Conservation (phyloP, 2,329 filamentous ascomycete species). For the Fusarium luffae region DNA sequence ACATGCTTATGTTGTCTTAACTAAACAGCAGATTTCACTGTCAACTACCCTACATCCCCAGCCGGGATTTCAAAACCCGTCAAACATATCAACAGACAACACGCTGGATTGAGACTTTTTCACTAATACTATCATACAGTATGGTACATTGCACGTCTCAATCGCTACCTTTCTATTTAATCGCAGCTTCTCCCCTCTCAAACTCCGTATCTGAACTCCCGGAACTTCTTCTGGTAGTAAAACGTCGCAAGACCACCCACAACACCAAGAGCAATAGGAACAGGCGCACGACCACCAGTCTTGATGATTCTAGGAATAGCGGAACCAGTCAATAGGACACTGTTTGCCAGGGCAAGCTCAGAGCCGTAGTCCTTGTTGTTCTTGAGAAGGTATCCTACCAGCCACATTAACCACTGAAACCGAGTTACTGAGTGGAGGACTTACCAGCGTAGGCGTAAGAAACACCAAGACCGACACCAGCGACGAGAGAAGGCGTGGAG, state of each 20-base stretch:
- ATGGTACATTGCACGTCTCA: too few species aligned
- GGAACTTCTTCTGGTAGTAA: slow-evolving; percentile 57
- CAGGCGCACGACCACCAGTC: slow-evolving; percentile 52
- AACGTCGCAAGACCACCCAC: slow-evolving; percentile 52
- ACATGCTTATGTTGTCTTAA: too few species aligned
- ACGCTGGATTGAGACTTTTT: background rate
- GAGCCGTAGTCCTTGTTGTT: slow-evolving; percentile 56
- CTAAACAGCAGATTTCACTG: too few species aligned
- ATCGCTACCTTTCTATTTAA: too few species aligned
- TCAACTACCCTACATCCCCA: background rate
- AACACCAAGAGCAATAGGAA: slow-evolving; percentile 50
- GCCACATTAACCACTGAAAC: too few species aligned
- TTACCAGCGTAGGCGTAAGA: slow-evolving; percentile 44
- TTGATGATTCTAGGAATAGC: slow-evolving; percentile 54
- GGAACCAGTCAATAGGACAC: slow-evolving; percentile 51
- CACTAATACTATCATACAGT: background rate
- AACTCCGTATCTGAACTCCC: slow-evolving; percentile 55
- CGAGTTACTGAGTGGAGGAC: too few species aligned
- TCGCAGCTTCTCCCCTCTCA: too few species aligned
- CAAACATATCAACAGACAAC: too few species aligned
- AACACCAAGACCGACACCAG: slow-evolving; percentile 40
- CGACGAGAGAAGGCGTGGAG: slow-evolving; percentile 43
- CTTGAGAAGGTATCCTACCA: slow-evolving; percentile 56
- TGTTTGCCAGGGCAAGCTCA: slow-evolving; percentile 56
- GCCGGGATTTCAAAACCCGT: too few species aligned